Evolutionary conservation across 2,329 filamentous ascomycete genomes (phyloP).

Genomic region (Hymenoscyphus repandus): DNA sequence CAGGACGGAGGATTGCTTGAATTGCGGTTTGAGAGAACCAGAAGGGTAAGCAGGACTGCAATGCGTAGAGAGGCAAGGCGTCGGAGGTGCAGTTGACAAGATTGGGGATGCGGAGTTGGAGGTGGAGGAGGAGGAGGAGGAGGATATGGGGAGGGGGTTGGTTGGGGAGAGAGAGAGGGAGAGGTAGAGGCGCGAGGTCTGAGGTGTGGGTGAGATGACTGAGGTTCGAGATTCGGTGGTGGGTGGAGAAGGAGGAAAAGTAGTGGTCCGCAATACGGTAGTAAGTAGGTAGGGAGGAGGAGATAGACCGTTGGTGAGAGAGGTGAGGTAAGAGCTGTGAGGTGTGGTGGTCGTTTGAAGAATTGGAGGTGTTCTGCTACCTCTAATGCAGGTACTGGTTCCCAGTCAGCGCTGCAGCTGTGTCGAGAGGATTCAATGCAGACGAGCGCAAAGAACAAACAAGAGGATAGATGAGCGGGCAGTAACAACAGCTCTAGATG

Average conservation of each 20-base stretch:
- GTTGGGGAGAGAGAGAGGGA: constrained; percentile 4
- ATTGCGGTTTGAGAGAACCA: constrained; percentile 1
- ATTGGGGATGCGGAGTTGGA: constrained; percentile 6
- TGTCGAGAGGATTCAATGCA: constrained; percentile 24
- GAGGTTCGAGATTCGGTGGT: background rate
- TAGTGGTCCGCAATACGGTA: background rate
- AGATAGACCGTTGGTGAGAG: background rate
- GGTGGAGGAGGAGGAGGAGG: constrained; percentile 8
- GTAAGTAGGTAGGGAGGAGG: no score
- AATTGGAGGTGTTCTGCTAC: constrained; percentile 27
- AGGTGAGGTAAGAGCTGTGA: constrained; percentile 7
- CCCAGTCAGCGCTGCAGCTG: constrained; percentile 29
- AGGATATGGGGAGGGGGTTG: constrained; percentile 7
- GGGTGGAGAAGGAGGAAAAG: background rate
- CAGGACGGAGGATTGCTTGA: background rate
- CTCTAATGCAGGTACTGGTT: constrained; percentile 33
- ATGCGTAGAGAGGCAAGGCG: constrained; percentile 2
- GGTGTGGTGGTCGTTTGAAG: constrained; percentile 11
- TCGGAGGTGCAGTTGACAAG: constrained; percentile 4
- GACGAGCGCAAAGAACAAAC: constrained; percentile 7
- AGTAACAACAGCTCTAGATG: no score
- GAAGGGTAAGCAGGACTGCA: background rate
- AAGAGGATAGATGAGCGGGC: background rate
- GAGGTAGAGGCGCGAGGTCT: background rate
- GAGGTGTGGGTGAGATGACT: constrained; percentile 1